A percentile compares a stretch with the other conserved stretches of the same genome.
Conservation (phyloP, 2,329 filamentous ascomycete genomes). For the Arthrobotrys entomopaga region DNA sequence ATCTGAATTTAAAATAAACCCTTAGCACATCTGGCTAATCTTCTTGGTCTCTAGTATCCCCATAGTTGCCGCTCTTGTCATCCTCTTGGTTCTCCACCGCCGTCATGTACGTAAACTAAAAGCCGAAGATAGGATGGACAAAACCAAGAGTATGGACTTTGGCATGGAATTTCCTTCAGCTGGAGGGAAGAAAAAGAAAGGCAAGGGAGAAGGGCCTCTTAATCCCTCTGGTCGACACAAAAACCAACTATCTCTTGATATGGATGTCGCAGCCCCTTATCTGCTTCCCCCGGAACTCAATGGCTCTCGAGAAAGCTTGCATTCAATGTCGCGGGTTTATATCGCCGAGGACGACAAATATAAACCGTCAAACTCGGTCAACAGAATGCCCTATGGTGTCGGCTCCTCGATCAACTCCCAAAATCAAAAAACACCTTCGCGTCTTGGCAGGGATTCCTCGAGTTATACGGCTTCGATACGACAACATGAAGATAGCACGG, state of each 20-base stretch:
- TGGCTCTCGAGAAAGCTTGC: constrained; percentile 83
- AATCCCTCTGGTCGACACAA: constrained; percentile 60
- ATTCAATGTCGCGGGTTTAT: constrained; percentile 82
- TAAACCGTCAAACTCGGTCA: constrained; percentile 66
- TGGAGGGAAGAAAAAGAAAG: constrained; percentile 66
- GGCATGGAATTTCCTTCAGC: constrained; percentile 72
- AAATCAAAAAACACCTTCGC: constrained; percentile 7
- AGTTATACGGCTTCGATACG: constrained; percentile 57
- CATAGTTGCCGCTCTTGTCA: constrained; percentile 71
- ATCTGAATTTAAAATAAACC: too few relatives aligned
- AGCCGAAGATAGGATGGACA: constrained; percentile 83
- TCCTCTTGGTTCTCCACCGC: constrained; percentile 81
- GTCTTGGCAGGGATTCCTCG: constrained; percentile 56
- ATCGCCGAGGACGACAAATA: constrained; percentile 85
- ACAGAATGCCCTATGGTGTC: constrained; percentile 39
- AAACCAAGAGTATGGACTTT: constrained; percentile 91
- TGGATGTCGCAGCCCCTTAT: constrained; percentile 85
- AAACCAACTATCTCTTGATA: constrained; percentile 72
- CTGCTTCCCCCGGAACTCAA: constrained; percentile 86
- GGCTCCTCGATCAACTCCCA: constrained; percentile 23
- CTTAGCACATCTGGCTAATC: too few relatives aligned
- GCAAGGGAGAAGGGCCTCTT: constrained; percentile 24
- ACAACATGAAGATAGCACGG: constrained; percentile 56
- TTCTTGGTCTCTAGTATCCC: constrained; percentile 73
- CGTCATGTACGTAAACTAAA: constrained; percentile 77